phyloP scores from a whole-genome alignment of 768 basidiomycete species.

The Lactarius tabidus region DNA sequence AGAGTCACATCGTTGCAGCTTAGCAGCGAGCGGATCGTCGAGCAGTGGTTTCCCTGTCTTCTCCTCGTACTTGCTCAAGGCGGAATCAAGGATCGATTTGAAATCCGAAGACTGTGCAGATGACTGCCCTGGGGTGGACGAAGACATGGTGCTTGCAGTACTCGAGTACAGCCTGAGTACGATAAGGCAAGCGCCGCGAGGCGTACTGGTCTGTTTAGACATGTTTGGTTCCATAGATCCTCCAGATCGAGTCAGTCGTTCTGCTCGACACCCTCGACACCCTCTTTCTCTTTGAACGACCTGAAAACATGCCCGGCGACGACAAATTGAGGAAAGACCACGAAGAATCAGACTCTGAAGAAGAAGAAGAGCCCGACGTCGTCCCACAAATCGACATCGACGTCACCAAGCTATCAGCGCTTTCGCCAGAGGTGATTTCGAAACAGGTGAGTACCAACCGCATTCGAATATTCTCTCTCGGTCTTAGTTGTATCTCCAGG shows the following conservation, averaged over 20 bases:
- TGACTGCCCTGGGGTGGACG: not conserved
- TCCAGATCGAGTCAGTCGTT: not conserved
- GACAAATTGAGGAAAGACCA: conserved; percentile 60
- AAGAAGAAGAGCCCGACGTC: conserved; percentile 49
- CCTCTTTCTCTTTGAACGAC: not conserved
- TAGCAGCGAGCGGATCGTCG: not conserved
- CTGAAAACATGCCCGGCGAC: conserved; percentile 55
- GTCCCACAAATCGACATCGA: conserved; percentile 74
- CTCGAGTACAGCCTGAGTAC: too few species aligned
- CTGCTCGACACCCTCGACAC: not conserved
- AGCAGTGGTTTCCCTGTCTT: not conserved
- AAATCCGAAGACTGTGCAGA: not conserved
- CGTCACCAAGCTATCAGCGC: conserved; percentile 74
- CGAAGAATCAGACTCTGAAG: conserved; percentile 69
- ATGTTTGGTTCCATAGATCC: not conserved
- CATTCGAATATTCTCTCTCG: not conserved
- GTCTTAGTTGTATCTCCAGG: conserved; percentile 42
- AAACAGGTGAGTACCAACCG: conserved; percentile 62
- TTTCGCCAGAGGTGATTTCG: conserved; percentile 87
- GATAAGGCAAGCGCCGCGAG: too few species aligned
- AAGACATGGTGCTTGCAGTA: not conserved
- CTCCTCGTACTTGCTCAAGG: not conserved
- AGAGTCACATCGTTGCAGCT: not conserved
- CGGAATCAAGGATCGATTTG: not conserved
- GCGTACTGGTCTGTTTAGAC: too few species aligned